Conservation (phyloP, 1,284 basidiomycete genomes). For the Leccinum pseudoinsigne region DNA sequence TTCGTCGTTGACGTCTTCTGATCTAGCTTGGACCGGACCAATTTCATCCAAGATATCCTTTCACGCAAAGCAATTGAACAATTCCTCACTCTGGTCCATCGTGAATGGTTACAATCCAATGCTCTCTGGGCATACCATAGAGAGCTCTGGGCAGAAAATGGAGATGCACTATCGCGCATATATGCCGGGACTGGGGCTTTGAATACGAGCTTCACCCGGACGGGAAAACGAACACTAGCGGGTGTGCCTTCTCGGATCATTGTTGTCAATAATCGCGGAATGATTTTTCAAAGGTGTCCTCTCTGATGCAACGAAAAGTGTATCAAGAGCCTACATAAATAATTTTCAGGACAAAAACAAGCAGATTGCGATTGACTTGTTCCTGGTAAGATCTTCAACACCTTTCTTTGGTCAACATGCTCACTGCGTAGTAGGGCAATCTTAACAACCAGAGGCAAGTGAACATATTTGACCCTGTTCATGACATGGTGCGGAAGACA, state of each 20-base stretch:
- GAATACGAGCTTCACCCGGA: constrained; percentile 94
- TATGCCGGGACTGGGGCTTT: constrained; percentile 97
- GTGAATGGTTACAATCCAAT: constrained; percentile 71
- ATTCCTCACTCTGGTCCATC: constrained; percentile 66
- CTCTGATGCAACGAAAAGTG: constrained; percentile 96
- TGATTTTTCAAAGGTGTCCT: constrained; percentile 60
- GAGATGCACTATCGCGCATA: constrained; percentile 86
- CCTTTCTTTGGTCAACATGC: background rate
- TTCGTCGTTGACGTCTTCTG: constrained; percentile 8
- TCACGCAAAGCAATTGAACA: constrained; percentile 78
- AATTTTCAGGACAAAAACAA: constrained; percentile 98
- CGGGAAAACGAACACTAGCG: constrained; percentile 90
- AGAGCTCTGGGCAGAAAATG: constrained; percentile 96
- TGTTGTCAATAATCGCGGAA: background rate
- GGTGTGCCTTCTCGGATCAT: constrained; percentile 41
- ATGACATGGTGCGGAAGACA: constrained; percentile 79
- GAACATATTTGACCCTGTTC: constrained; percentile 92
- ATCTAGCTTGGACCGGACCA: constrained; percentile 91
- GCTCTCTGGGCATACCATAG: constrained; percentile 87
- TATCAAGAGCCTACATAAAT: constrained; percentile 94
- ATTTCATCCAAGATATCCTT: constrained; percentile 94
- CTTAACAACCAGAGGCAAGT: constrained; percentile 87
- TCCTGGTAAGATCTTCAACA: constrained; percentile 60
- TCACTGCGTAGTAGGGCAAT: constrained; percentile 66
- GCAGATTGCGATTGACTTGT: constrained; percentile 93